Evolutionary conservation across 257 asterid genomes (phyloP), one percentile per base, ranked within the genome.

Genomic region (Solanum bukasovii): DNA sequence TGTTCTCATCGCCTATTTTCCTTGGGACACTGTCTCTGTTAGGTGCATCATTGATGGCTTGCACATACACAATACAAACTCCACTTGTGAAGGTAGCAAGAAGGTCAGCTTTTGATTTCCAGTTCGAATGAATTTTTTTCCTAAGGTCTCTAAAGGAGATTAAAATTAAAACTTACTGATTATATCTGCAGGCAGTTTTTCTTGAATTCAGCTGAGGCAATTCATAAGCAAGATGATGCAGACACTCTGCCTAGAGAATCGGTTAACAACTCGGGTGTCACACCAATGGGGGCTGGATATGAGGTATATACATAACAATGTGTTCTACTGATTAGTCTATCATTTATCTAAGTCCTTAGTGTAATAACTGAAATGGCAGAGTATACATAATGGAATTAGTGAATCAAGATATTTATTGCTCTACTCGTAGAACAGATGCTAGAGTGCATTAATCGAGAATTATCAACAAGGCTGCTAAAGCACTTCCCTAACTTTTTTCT

Each of bases 11-110:
- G 75, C 98, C 99, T 3, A 27, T 95, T 75, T 96, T 97, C 92
- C 86, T 96, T 34, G 98, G 92, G 88, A 91, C 98, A 12, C 73
- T 94, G 79, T 25, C 85, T 89, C 96, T 97, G 63, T 87, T 97
- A 88, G 98, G 95, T 86, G 94, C 95, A 86, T 97, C 99, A 70
- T 97, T 96, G 73, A 94, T 96, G 94, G 98, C 99, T 68, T 93
- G 99, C 89, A 94, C 98, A 29, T 93, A 92, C 91, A 95, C 99
- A 67, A 95, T 93, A 70, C 98, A 97, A 92, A 90, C 94, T 84
- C 98, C 99, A 46, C 88, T 93, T 33, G 93, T 94, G 90, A 97
- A 91, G 94, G 95, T 95, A 93, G 96, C 99, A 84, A 96, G 91
- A 92, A 97, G 99, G 99, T 97, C 82, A 88, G 95, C 13, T 89